Percentiles rank a stretch among this genome's conserved stretches.
These are phyloP conservation scores for Colletotrichum eleusines DNA, from an alignment of 2,329 filamentous ascomycete genomes.

Conservation along the genomic window DNA sequence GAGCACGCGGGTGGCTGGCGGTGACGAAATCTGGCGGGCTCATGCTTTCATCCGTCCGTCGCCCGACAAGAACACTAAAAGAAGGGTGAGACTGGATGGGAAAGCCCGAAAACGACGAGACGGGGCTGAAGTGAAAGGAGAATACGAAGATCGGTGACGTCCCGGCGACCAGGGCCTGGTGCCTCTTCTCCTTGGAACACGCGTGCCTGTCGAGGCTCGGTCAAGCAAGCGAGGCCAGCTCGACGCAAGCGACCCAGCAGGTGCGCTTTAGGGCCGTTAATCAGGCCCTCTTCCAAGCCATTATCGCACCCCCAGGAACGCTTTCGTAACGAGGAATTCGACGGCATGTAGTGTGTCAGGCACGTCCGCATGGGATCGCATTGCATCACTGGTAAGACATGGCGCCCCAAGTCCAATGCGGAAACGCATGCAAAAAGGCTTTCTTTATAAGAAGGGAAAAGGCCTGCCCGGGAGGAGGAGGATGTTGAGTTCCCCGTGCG, in stretches of 20 bases:
- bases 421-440: neutral
- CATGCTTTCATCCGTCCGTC: neutral
- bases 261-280: neutral
- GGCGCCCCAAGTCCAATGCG: neutral
- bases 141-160: neutral
- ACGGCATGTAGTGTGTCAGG: neutral
- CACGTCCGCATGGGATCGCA: no score
- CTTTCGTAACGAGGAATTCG: neutral
- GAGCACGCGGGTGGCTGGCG: neutral
- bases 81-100: no score
- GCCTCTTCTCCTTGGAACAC: neutral
- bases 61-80: no score
- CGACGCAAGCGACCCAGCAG: neutral
- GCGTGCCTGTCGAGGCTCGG: neutral
- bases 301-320: neutral
- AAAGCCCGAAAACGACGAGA: neutral
- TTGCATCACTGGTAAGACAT: conserved; percentile 17
- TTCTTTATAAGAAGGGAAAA: neutral
- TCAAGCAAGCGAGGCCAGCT: neutral
- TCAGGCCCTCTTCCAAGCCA: neutral
- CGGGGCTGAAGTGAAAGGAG: neutral
- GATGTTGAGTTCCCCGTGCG: accelerated
- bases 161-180: neutral
- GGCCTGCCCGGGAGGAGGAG: no score
- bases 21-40: neutral